Evolutionary conservation across 257 asterid species (phyloP).

Genomic region (Nyctanthes arbortristis): DNA sequence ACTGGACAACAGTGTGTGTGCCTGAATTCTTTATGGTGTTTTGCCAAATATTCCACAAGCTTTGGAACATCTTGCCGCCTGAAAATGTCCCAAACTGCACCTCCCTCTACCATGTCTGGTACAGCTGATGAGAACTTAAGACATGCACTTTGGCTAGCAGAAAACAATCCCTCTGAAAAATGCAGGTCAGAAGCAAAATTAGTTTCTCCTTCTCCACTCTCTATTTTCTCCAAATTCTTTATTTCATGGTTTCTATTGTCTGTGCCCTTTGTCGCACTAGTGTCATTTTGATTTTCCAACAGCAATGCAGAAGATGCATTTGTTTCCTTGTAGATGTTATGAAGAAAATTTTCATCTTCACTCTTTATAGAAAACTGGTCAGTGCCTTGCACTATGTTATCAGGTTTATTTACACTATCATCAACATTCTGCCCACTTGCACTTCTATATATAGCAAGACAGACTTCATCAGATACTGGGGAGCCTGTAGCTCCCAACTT

Average conservation of each 20-base stretch:
- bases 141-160: slow-evolving; percentile 13
- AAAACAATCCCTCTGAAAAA: slow-evolving; percentile 13
- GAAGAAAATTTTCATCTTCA: background rate
- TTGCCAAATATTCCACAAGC: slow-evolving; percentile 54
- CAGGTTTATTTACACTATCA: slow-evolving; percentile 10
- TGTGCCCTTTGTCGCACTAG: slow-evolving; percentile 8
- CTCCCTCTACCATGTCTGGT: slow-evolving; percentile 42
- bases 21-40: slow-evolving; percentile 63
- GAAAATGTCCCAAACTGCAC: slow-evolving; percentile 87
- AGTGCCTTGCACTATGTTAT: slow-evolving; percentile 6
- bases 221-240: slow-evolving; percentile 22
- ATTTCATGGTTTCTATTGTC: background rate
- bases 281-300: slow-evolving; percentile 6
- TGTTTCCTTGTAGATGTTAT: slow-evolving; percentile 8
- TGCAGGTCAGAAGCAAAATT: slow-evolving; percentile 8
- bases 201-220: slow-evolving; percentile 15
- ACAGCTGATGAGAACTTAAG: slow-evolving; percentile 10
- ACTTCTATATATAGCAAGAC: slow-evolving; percentile 18
- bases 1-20: slow-evolving; percentile 37
- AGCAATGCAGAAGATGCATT: slow-evolving; percentile 9
- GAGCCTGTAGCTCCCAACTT: slow-evolving; percentile 22
- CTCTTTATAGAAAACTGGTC: slow-evolving; percentile 6
- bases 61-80: slow-evolving; percentile 69
- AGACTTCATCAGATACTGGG: slow-evolving; percentile 20
- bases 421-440: slow-evolving; percentile 10